Conservation (phyloP, 768 basidiomycete species). For the Atractiella rhizophila region DNA sequence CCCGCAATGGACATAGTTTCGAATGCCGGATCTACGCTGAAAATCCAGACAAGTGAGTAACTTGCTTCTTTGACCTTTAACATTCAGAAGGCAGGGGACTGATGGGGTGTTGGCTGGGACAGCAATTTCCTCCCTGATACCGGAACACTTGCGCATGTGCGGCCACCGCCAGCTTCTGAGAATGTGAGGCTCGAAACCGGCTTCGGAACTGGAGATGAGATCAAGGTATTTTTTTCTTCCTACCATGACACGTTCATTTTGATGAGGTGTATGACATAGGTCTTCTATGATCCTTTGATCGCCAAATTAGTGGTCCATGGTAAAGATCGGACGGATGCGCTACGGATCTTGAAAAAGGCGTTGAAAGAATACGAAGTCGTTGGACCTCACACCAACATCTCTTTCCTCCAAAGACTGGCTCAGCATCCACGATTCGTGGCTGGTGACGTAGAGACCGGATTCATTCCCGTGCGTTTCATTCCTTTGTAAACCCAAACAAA, state of each 20-base stretch:
- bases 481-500: too few species aligned
- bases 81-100: too few species aligned
- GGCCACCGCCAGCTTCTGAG: constrained; percentile 45
- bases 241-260: too few species aligned
- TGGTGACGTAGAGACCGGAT: constrained; percentile 70
- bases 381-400: constrained; percentile 72
- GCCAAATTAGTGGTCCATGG: constrained; percentile 77
- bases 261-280: too few species aligned
- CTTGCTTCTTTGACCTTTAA: background rate
- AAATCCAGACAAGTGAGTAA: constrained; percentile 48
- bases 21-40: constrained; percentile 91
- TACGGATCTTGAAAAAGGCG: constrained; percentile 52
- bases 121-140: constrained; percentile 71
- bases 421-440: constrained; percentile 49
- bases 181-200: constrained; percentile 71
- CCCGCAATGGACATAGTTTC: constrained; percentile 73
- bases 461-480: constrained; percentile 40
- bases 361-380: constrained; percentile 73
- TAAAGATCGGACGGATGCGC: constrained; percentile 52
- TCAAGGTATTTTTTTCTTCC: too few species aligned
- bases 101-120: background rate
- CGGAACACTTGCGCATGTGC: constrained; percentile 51
- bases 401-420: constrained; percentile 56
- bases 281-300: constrained; percentile 80
- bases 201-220: constrained; percentile 33